Evolutionary conservation across 176 grass and related monocot species (phyloP), one percentile per base, ranked within the genome.

Genomic region (Sorghum bicolor): DNA sequence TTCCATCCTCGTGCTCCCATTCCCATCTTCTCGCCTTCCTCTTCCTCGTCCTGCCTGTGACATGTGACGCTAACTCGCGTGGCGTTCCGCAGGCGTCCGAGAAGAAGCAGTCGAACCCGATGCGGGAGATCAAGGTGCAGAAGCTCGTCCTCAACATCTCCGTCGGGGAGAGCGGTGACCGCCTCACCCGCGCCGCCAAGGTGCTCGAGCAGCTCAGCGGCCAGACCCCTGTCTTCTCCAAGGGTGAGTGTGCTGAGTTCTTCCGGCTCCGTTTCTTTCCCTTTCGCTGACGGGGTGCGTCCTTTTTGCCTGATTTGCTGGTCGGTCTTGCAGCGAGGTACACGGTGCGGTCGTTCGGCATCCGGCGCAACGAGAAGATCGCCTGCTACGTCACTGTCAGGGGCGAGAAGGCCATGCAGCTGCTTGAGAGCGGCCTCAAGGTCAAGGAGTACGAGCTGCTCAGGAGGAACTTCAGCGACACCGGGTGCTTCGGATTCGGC

Each of bases 91-190:
- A 85, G 83, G 75, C 75, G 65, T 72, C 52, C 13, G 83, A 85
- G 74, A 79, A 85, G 88, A 86, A 86, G 88, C 74, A 67, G 38
- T 60, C 74, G 33, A 90, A 90, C 88, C 79, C 88, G 33, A 90
- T 90, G 83, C 80, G 84, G 65, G 83, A 90, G 66, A 90, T 90
- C 67, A 90, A 90, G 84, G 88, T 86, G 72, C 84, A 90, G 79
- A 90, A 90, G 88, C 84, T 90, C 44, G 84, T 90, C 33, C 88
- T 90, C 74, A 90, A 90, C 80, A 83, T 90, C 80, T 90, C 84
- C 67, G 88, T 90, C 45, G 88, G 88, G 0, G 84, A 90, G 80
- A 90, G 79, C 58, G 88, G 88, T 15, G 88, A 90, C 64, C 80
- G 88, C 0, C 86, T 83, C 48, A 86, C 78, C 67, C 80, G 82